Percentiles rank a stretch among this genome's conserved stretches.
Conservation (phyloP, 2,329 filamentous ascomycete species). For the Zasmidium angulare region DNA sequence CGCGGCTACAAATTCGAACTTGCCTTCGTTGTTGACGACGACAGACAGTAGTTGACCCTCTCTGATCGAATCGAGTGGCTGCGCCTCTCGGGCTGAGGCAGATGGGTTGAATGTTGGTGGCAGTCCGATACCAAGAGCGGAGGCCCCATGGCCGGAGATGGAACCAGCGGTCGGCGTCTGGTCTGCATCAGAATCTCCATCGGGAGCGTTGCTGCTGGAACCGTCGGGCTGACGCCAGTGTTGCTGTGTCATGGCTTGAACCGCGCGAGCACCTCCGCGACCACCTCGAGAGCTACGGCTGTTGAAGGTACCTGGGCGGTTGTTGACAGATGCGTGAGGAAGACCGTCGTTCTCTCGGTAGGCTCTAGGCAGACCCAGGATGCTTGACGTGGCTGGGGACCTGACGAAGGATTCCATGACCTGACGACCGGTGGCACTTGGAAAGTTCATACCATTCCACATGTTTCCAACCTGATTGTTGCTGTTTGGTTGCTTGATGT, state of each 20-base stretch:
- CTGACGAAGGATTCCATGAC: constrained; percentile 30
- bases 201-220: background rate
- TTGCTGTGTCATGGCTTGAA: constrained; percentile 1
- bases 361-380: constrained; percentile 20
- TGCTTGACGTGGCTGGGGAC: constrained; percentile 20
- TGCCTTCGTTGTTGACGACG: constrained; percentile 4
- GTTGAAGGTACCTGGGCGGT: constrained; percentile 7
- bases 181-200: background rate
- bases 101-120: background rate
- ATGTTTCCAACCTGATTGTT: constrained; percentile 31
- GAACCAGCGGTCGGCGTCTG: background rate
- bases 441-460: constrained; percentile 36
- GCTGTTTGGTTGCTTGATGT: constrained; percentile 26
- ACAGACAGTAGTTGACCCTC: constrained; percentile 3
- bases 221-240: background rate
- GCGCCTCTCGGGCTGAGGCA: background rate
- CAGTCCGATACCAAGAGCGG: background rate
- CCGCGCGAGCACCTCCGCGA: constrained; percentile 10
- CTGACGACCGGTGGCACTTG: constrained; percentile 24
- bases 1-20: background rate
- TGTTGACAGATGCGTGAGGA: background rate
- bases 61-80: background rate
- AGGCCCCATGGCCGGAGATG: background rate
- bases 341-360: constrained; percentile 16
- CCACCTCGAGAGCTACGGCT: constrained; percentile 14